phyloP scores from a whole-genome alignment of 1,284 basidiomycete genomes.

The Takashimella tepidaria region DNA sequence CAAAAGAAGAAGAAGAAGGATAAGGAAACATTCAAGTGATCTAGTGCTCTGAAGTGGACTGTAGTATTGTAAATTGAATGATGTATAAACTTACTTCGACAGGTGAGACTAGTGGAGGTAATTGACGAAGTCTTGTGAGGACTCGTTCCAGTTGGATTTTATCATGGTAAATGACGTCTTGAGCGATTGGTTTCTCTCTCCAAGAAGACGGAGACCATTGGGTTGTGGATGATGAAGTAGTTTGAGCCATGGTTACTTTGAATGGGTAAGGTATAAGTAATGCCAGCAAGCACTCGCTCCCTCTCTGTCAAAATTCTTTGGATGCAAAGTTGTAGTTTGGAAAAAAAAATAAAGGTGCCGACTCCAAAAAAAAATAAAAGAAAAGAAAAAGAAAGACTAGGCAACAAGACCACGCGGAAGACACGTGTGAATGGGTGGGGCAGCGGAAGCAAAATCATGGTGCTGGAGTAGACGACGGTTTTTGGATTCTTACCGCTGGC shows the following conservation, averaged over 20 bases:
- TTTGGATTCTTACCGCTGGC: no score
- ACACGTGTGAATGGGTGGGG: background rate
- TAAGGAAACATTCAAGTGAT: no score
- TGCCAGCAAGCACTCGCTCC: no score
- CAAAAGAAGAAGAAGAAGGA: no score
- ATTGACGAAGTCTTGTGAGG: conserved; percentile 62
- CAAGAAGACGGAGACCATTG: conserved; percentile 56
- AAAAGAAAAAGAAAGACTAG: background rate
- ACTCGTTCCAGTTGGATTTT: conserved; percentile 56
- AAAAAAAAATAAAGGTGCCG: background rate
- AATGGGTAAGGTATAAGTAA: no score
- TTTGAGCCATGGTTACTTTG: no score
- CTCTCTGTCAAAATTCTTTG: no score
- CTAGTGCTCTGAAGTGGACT: no score
- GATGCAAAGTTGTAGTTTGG: background rate
- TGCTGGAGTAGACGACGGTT: no score
- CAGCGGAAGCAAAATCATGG: no score
- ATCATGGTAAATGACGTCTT: conserved; percentile 51
- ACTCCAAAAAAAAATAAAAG: background rate
- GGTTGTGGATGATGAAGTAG: background rate
- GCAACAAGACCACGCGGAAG: background rate
- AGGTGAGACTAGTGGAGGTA: conserved; percentile 84
- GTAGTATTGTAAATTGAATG: no score
- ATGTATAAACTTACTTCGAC: conserved; percentile 65
- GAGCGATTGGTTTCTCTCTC: conserved; percentile 64